Conservation (phyloP, 169 alveolate species). For the Eimeria acervulina region DNA sequence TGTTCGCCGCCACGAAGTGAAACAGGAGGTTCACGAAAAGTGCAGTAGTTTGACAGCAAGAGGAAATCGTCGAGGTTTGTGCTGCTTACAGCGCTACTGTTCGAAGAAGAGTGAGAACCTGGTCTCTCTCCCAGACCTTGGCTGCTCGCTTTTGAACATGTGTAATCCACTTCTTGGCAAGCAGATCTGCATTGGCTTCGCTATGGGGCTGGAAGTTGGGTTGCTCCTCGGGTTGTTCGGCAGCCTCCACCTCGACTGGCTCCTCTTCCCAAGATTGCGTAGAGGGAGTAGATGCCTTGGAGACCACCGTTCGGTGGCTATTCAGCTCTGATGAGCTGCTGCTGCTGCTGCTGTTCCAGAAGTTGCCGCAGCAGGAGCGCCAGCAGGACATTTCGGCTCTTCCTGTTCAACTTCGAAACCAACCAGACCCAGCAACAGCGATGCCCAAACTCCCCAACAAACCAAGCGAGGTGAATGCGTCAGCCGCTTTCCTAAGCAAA, state of each 20-base stretch:
- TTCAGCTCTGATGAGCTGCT: neutral
- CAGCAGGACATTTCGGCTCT: constrained; percentile 36
- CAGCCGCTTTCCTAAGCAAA: neutral
- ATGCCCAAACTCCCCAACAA: neutral
- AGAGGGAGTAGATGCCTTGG: constrained; percentile 37
- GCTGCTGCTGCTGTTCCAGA: constrained; percentile 63
- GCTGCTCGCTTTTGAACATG: constrained; percentile 80
- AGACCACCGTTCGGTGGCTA: constrained; percentile 7
- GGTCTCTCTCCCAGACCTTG: constrained; percentile 79
- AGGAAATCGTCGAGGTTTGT: neutral
- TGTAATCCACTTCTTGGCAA: constrained; percentile 78
- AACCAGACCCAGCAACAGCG: too few relatives aligned
- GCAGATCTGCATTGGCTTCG: constrained; percentile 65
- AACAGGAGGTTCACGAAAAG: neutral
- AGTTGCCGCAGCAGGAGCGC: constrained; percentile 60
- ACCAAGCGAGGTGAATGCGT: neutral
- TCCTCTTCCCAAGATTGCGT: constrained; percentile 68
- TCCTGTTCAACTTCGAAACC: neutral
- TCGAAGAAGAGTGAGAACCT: constrained; percentile 50
- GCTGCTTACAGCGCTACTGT: constrained; percentile 76
- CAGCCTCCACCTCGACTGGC: neutral
- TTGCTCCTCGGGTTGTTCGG: neutral
- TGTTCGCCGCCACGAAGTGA: neutral
- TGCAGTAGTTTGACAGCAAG: neutral
- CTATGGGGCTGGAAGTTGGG: constrained; percentile 65